Conservation (phyloP, 345 rosid genomes). For the Aquilaria sinensis region DNA sequence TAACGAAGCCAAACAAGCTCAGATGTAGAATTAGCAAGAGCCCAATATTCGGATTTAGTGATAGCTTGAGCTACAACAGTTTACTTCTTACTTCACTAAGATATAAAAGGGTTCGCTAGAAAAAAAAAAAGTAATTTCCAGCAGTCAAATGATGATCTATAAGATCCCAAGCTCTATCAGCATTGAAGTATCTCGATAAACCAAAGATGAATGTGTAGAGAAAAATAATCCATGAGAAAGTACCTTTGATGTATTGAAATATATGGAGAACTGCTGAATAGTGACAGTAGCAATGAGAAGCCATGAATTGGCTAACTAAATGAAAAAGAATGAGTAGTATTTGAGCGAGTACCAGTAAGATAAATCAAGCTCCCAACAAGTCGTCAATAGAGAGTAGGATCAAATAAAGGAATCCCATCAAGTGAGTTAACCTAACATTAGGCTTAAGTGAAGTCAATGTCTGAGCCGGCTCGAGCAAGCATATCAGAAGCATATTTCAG, state of each 20-base stretch:
- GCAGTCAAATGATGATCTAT: neutral
- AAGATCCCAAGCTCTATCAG: neutral
- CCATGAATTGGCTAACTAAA: too few species aligned
- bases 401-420: too few species aligned
- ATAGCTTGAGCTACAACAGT: neutral
- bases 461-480: too few species aligned
- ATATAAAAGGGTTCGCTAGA: neutral
- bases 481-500: neutral
- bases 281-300: too few species aligned
- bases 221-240: neutral
- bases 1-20: neutral
- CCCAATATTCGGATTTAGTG: neutral
- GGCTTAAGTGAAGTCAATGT: too few species aligned
- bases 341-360: too few species aligned
- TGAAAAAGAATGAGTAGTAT: too few species aligned
- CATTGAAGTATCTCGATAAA: neutral
- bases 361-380: too few species aligned
- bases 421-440: too few species aligned
- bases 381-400: too few species aligned
- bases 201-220: neutral
- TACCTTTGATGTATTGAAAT: neutral
- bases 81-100: neutral
- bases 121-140: neutral
- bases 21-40: neutral
- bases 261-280: too few species aligned